Base-by-base conservation (phyloP, 352 stramenopile genomes). In the Pythium biforme region DNA sequence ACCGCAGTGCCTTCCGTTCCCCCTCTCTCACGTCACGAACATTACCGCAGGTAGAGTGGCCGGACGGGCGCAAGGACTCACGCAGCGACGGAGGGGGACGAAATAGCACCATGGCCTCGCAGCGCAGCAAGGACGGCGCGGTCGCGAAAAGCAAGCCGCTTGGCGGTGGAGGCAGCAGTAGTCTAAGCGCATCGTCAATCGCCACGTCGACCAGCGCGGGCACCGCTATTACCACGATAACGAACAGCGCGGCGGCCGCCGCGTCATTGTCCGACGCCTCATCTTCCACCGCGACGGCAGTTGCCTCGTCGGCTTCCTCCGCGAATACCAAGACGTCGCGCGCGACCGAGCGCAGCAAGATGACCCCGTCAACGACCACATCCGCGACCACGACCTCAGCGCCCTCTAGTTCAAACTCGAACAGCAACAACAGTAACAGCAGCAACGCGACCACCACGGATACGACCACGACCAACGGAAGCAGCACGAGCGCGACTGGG, bases 51-150 rank as follows among this genome's bases (percentile, higher is more conserved):
- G n/a, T n/a, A n/a, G n/a, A n/a, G n/a, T n/a, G n/a, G n/a, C n/a
- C n/a, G n/a, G 29, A 33, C 4, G 29, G 29, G 29, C 29, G 15
- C 34, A 14, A 11, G 12, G 34, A 43, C 37, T 43, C 3, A 43
- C 14, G 11, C 11, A 43, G 17, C 15, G n/a, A n/a, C n/a, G n/a
- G n/a, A n/a, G n/a, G n/a, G n/a, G n/a, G n/a, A n/a, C n/a, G n/a
- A n/a, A n/a, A n/a, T n/a, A n/a, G 37, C 17, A 10, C 37, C 37
- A 64, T 64, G 56, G 39, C 26, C 47, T 19, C 56, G 6, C 37
- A 43, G 34, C 59, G 59, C 19, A 59, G 59, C 19, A 66, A 66
- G 25, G 59, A 66, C 11, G 39, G 17, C 6, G n/a, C 22, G 12
- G 20, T 23, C 15, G 40, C 23, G 20, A 66, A 66, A 20, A 43